A percentile compares a stretch with the other conserved stretches of the same genome.
These are phyloP conservation scores for Cardamine chenopodiifolia DNA, from an alignment of 345 rosid genomes.

Conservation along the genomic window DNA sequence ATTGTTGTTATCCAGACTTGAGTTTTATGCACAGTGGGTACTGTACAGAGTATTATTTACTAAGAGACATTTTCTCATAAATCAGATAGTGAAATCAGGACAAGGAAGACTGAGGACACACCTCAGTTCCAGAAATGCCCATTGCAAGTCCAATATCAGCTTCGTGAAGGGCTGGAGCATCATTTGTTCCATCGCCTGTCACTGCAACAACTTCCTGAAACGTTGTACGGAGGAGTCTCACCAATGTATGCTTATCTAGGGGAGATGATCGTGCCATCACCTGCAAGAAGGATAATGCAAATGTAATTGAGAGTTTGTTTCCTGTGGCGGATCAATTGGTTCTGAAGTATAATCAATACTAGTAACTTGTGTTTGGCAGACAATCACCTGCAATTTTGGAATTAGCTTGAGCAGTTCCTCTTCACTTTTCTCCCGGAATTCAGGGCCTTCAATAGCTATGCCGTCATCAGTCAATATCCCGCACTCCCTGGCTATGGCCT, in stretches of 20 bases:
- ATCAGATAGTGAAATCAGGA: neutral
- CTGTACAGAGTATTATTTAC: neutral
- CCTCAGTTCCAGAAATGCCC: slow-evolving; percentile 93
- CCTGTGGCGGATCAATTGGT: neutral
- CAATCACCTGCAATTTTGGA: slow-evolving; percentile 80
- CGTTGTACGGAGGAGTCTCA: slow-evolving; percentile 63
- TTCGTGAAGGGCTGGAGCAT: slow-evolving; percentile 90
- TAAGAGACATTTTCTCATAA: neutral
- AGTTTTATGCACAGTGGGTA: neutral
- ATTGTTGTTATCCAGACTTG: neutral
- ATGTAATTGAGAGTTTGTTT: slow-evolving; percentile 8
- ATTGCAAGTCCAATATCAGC: slow-evolving; percentile 90
- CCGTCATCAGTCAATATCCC: slow-evolving; percentile 73
- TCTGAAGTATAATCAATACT: slow-evolving; percentile 5
- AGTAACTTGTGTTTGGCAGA: slow-evolving; percentile 19
- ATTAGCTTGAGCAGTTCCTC: slow-evolving; percentile 64
- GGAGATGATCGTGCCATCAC: slow-evolving; percentile 95
- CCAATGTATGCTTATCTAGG: slow-evolving; percentile 85
- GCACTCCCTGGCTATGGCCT: slow-evolving; percentile 89
- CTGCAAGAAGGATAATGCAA: slow-evolving; percentile 36
- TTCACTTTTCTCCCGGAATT: slow-evolving; percentile 54
- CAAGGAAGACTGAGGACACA: slow-evolving; percentile 28
- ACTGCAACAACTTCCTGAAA: slow-evolving; percentile 83
- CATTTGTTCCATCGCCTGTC: slow-evolving; percentile 92
- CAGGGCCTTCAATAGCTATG: slow-evolving; percentile 68